phyloP scores from a whole-genome alignment of 2,329 filamentous ascomycete species.

The Penicillium freii region DNA sequence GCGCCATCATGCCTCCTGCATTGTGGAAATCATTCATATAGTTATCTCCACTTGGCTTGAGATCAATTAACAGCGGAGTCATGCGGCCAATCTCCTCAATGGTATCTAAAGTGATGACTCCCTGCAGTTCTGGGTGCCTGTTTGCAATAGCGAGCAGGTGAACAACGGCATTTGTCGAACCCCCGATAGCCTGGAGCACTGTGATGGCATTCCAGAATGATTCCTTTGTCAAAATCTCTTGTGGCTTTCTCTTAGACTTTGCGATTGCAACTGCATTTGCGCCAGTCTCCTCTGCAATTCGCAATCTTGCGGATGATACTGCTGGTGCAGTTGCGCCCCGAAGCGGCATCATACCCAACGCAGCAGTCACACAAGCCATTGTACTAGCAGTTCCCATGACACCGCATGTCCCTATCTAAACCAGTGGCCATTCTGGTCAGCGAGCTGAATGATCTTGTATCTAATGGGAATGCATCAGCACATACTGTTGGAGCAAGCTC shows the following conservation, averaged over 20 bases:
- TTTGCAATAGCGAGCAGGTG: conserved; percentile 56
- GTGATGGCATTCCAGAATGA: conserved; percentile 55
- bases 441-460: background rate
- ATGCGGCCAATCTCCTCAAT: conserved; percentile 50
- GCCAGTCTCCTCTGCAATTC: conserved; percentile 57
- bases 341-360: conserved; percentile 54
- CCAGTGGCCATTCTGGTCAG: background rate
- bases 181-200: conserved; percentile 56
- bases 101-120: conserved; percentile 46
- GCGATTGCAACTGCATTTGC: conserved; percentile 49
- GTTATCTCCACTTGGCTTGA: conserved; percentile 55
- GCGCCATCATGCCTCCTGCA: conserved; percentile 51
- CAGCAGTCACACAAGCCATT: conserved; percentile 56
- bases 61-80: conserved; percentile 50
- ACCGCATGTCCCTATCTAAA: conserved; percentile 52
- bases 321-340: conserved; percentile 54
- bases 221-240: conserved; percentile 46
- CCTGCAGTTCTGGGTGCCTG: conserved; percentile 49
- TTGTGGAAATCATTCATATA: conserved; percentile 58
- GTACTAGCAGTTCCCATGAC: conserved; percentile 59
- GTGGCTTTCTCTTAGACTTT: conserved; percentile 41
- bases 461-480: background rate
- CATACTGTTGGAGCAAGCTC: conserved; percentile 68
- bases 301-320: conserved; percentile 51
- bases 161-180: conserved; percentile 56